phyloP scores from a whole-genome alignment of 2,329 filamentous ascomycete genomes.

The Sporothrix mexicana region DNA sequence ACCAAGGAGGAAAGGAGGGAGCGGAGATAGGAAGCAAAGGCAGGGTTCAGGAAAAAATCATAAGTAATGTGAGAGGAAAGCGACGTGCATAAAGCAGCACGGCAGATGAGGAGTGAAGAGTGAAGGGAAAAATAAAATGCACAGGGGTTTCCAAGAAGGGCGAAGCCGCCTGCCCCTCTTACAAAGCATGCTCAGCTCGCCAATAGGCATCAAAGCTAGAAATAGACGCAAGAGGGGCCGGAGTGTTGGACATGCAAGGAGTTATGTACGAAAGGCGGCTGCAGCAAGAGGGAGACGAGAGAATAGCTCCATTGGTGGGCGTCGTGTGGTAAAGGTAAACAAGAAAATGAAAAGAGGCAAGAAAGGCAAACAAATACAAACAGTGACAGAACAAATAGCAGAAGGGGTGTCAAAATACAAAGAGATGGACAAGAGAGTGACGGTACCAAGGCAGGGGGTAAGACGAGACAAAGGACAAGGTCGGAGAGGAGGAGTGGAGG shows the following conservation, averaged over 20 bases:
- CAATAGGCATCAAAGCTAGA: conserved; percentile 20
- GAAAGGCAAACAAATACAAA: not conserved
- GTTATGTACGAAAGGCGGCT: not conserved
- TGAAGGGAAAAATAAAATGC: conserved; percentile 14
- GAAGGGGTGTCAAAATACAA: conserved; percentile 1
- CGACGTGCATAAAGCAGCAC: conserved; percentile 1
- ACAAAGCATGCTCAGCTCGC: conserved; percentile 33
- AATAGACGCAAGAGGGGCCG: conserved; percentile 23
- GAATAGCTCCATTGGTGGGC: not conserved
- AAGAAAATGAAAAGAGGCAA: not conserved
- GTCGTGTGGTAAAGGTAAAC: not conserved
- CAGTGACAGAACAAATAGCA: not conserved
- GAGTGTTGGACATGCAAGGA: conserved; percentile 24
- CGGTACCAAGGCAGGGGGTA: conserved; percentile 11
- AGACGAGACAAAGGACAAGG: conserved; percentile 11
- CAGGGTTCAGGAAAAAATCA: not conserved
- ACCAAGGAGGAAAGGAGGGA: not conserved
- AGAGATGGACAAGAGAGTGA: not conserved
- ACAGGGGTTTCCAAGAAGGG: conserved; percentile 16
- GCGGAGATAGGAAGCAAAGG: not conserved
- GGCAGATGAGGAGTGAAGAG: not conserved
- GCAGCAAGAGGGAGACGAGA: not conserved
- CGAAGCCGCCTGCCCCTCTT: conserved; percentile 21
- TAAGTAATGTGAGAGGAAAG: not conserved
- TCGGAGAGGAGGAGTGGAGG: not conserved